A percentile compares a stretch with the other conserved stretches of the same genome.
phyloP scores from a whole-genome alignment of 352 stramenopile species.

The Pythium scleroteichum region DNA sequence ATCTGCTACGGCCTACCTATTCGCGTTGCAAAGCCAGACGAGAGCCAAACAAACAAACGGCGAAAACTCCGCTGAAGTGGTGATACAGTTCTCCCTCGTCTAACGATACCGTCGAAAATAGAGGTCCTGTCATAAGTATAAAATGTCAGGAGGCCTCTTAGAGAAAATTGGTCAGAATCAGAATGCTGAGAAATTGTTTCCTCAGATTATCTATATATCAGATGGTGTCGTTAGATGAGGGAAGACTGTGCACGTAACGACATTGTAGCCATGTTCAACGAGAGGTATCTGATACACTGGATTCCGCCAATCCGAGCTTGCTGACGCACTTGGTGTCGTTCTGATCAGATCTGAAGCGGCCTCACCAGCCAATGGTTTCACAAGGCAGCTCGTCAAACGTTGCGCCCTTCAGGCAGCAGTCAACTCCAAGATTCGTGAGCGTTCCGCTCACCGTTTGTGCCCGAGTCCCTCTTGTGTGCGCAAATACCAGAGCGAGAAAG shows the following conservation, averaged over 20 bases:
- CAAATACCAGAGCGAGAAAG: neutral
- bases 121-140: too few species aligned
- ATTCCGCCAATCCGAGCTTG: conserved; percentile 5
- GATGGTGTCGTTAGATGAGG: too few species aligned
- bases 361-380: conserved; percentile 21
- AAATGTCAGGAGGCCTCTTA: too few species aligned
- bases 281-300: conserved; percentile 10
- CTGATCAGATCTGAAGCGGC: conserved; percentile 25
- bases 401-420: conserved; percentile 16
- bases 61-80: conserved; percentile 12
- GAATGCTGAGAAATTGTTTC: too few species aligned
- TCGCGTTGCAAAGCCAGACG: conserved; percentile 22
- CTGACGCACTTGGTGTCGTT: conserved; percentile 24
- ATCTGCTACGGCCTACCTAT: conserved; percentile 95
- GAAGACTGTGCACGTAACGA: too few species aligned
- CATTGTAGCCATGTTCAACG: conserved; percentile 16
- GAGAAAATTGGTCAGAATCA: too few species aligned
- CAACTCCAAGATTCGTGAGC: conserved; percentile 13
- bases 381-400: conserved; percentile 25
- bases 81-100: too few species aligned
- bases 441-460: too few species aligned
- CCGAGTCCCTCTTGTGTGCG: neutral
- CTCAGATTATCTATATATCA: too few species aligned
- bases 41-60: conserved; percentile 8
- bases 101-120: too few species aligned